These are phyloP conservation scores for Acanthochlamys bracteata DNA, from an alignment of 106 monocot genomes.

Conservation along the genomic window DNA sequence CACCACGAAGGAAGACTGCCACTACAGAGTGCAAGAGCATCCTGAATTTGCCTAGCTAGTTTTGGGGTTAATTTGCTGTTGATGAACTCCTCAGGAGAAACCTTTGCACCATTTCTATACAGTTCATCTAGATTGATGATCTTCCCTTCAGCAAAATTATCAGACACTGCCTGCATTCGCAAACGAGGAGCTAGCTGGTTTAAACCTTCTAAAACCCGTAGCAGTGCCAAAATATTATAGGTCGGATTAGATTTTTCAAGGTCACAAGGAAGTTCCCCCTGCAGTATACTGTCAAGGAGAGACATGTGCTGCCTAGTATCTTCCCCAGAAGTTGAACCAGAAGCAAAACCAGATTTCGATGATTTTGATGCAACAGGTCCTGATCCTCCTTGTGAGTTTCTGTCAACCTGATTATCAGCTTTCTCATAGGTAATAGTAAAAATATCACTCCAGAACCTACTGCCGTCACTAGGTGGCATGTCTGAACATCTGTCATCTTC, in stretches of 20 bases:
- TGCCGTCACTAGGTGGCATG: constrained; percentile 53
- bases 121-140: constrained; percentile 43
- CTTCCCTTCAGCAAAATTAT: constrained; percentile 82
- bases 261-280: constrained; percentile 91
- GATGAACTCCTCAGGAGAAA: constrained; percentile 64
- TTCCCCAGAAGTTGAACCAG: constrained; percentile 25
- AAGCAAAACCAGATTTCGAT: constrained; percentile 41
- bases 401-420: constrained; percentile 54
- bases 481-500: constrained; percentile 59
- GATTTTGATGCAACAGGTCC: constrained; percentile 22
- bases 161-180: constrained; percentile 56
- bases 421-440: constrained; percentile 93
- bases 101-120: constrained; percentile 36
- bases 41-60: constrained; percentile 87
- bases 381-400: constrained; percentile 35
- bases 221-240: constrained; percentile 78
- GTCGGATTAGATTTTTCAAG: constrained; percentile 80
- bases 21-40: constrained; percentile 92
- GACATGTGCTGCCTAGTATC: constrained; percentile 52
- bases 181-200: constrained; percentile 91
- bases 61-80: constrained; percentile 94
- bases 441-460: constrained; percentile 75
- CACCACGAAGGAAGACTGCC: constrained; percentile 99
- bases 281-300: constrained; percentile 91
- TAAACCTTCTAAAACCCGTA: constrained; percentile 76